These are phyloP conservation scores for Pugionium cornutum DNA, from an alignment of 345 rosid species.

Conservation along the genomic window DNA sequence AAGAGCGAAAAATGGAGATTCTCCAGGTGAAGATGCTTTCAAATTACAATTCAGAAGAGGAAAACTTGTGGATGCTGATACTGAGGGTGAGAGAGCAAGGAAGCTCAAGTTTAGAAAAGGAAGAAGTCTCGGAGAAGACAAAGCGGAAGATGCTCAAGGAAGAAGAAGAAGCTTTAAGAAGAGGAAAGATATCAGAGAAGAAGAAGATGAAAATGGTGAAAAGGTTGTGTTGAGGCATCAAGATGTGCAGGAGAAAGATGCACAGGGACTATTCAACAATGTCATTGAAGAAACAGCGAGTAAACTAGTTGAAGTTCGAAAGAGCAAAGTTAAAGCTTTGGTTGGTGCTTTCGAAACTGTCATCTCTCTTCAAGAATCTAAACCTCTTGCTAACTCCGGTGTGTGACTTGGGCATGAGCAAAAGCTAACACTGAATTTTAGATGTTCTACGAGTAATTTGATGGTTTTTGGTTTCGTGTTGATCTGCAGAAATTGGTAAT, in stretches of 20 bases:
- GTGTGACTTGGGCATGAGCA: slow-evolving; percentile 10
- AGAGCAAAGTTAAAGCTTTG: slow-evolving; percentile 94
- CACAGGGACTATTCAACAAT: slow-evolving; percentile 66
- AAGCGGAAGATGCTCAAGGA: slow-evolving; percentile 42
- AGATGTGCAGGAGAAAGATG: slow-evolving; percentile 73
- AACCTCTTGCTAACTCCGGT: slow-evolving; percentile 40
- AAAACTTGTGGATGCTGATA: slow-evolving; percentile 56
- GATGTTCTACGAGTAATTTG: background rate
- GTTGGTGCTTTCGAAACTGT: slow-evolving; percentile 96
- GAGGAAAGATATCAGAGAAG: slow-evolving; percentile 43
- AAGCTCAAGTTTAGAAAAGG: slow-evolving; percentile 75
- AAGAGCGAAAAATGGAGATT: slow-evolving; percentile 38
- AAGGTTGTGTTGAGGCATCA: slow-evolving; percentile 77
- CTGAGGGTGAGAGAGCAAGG: slow-evolving; percentile 54
- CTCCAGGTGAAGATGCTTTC: slow-evolving; percentile 46
- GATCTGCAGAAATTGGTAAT: slow-evolving; percentile 32
- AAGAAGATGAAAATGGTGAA: slow-evolving; percentile 41
- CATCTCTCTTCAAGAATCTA: slow-evolving; percentile 76
- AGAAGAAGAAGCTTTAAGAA: slow-evolving; percentile 59
- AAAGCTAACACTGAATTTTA: slow-evolving; percentile 18
- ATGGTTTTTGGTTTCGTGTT: slow-evolving; percentile 21
- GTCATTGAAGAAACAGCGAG: slow-evolving; percentile 66
- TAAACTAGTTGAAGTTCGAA: slow-evolving; percentile 72
- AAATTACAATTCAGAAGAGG: slow-evolving; percentile 74
- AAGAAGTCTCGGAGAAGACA: slow-evolving; percentile 48